phyloP scores from a whole-genome alignment of 192 early-diverging fungal genomes.

The Phlyctochytrium arcticum region DNA sequence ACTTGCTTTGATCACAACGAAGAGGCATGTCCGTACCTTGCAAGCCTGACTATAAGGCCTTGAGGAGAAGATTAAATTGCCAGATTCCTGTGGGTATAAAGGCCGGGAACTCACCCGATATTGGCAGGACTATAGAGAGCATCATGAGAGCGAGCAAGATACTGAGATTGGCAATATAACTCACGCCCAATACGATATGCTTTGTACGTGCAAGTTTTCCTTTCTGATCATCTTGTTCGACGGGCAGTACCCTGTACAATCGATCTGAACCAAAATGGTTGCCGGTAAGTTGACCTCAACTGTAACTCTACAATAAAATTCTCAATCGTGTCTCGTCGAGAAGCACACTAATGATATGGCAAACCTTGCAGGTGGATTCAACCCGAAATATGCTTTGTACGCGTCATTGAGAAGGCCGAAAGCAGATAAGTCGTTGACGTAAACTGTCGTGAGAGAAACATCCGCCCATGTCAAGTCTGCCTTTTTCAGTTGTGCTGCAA shows the following conservation, averaged over 20 bases:
- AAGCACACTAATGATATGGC: not conserved
- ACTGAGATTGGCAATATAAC: conserved; percentile 3
- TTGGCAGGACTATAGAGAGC: conserved; percentile 81
- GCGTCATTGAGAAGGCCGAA: conserved; percentile 61
- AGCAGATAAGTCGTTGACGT: conserved; percentile 60
- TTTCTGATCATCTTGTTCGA: conserved; percentile 7
- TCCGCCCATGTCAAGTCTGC: conserved; percentile 50
- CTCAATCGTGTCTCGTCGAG: not conserved
- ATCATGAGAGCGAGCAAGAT: not conserved
- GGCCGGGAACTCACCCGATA: conserved; percentile 50
- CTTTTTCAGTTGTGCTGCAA: too few relatives aligned
- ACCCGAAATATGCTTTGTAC: conserved; percentile 65
- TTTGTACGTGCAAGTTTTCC: conserved; percentile 74
- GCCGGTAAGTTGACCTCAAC: conserved; percentile 47
- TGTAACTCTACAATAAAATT: conserved; percentile 48
- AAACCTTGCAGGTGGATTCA: conserved; percentile 73
- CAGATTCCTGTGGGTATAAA: not conserved
- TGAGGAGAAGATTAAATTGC: not conserved
- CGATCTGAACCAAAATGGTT: conserved; percentile 57
- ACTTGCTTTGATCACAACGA: too few relatives aligned
- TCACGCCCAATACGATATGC: conserved; percentile 83
- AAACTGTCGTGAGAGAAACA: conserved; percentile 64
- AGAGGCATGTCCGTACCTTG: too few relatives aligned
- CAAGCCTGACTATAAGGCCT: conserved; percentile 73
- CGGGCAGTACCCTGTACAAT: conserved; percentile 48